phyloP scores from a whole-genome alignment of 164 flowering plant species.

The Platanus orientalis region DNA sequence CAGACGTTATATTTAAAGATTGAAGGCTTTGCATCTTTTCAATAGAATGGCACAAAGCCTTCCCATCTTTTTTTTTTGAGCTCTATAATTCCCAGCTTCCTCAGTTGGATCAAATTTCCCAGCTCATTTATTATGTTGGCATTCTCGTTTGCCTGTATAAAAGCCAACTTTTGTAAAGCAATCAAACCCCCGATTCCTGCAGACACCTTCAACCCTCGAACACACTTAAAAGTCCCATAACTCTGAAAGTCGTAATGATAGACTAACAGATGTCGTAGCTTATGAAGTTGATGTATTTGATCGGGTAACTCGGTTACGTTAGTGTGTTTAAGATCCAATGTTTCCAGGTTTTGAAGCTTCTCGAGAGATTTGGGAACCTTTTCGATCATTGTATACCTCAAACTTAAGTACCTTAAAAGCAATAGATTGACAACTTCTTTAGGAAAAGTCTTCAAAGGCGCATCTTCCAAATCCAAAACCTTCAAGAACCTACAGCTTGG shows the following conservation, averaged over 20 bases:
- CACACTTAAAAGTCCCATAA: no score
- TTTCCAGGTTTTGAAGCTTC: background rate
- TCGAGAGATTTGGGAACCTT: background rate
- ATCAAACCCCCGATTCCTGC: background rate
- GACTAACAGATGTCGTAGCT: background rate
- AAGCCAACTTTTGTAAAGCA: background rate
- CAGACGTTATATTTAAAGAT: background rate
- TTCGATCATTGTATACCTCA: background rate
- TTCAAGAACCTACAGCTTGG: background rate
- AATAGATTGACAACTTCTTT: background rate
- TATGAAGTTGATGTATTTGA: background rate
- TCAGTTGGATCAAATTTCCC: background rate
- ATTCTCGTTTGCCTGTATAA: background rate
- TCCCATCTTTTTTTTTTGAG: background rate
- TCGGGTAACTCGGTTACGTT: background rate
- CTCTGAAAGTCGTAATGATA: no score
- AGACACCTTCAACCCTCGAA: background rate
- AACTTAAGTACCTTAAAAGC: slow-evolving; percentile 1
- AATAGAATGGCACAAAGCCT: background rate
- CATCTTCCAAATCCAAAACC: slow-evolving; percentile 3
- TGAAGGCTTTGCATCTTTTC: background rate
- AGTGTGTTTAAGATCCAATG: background rate
- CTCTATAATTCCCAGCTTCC: background rate
- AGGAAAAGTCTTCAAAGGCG: background rate
- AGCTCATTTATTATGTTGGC: background rate